Base-by-base conservation (phyloP, 768 basidiomycete species). In the Zangia roseola region DNA sequence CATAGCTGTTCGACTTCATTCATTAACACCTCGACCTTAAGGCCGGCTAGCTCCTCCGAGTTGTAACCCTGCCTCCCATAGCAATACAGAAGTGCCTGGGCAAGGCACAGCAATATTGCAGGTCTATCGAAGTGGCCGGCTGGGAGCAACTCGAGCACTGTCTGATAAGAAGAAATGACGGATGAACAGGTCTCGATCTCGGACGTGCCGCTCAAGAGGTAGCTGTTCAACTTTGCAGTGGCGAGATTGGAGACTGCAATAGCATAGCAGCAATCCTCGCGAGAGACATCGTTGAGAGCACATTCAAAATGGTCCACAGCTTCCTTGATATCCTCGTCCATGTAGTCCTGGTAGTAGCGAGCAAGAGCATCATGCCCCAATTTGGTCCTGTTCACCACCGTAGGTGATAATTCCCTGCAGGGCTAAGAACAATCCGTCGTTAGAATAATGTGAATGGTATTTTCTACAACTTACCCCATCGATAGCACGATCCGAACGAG, bases 191-290 rank as follows among this genome's bases (percentile, higher is more conserved):
- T n/a, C n/a, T n/a, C n/a, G n/a, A 30, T 12, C 9, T 41, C 6
- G 14, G 4, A 0, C 14, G 25, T 45, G 4, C 48, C 48, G 7
- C 33, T 4, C 21, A 26, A 24, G 14, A 42, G 57, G n/a, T 36
- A 47, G n/a, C 14, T 12, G 14, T 50, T 35, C 17, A 48, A 49
- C 28, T 26, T 19, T 17, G 33, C 52, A 9, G 46, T 54, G 7
- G 53, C 57, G n/a, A 58, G 49, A 44, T 58, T 58, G 25, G 36
- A 47, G 5, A 58, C 26, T 13, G 43, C 43, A 5, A 43, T 43
- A 9, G 57, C 57, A 14, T 43, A 53, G 43, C 24, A 43, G 14
- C 2, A 13, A 30, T 13, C 30, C 30, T 30, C 10, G 5, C 21
- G n/a, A 13, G 33, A n/a, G 2, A 17, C 26, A 1, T 21, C 10